Evolutionary conservation across 1,284 basidiomycete genomes (phyloP).

Genomic region (Rhodotorula sp.): DNA sequence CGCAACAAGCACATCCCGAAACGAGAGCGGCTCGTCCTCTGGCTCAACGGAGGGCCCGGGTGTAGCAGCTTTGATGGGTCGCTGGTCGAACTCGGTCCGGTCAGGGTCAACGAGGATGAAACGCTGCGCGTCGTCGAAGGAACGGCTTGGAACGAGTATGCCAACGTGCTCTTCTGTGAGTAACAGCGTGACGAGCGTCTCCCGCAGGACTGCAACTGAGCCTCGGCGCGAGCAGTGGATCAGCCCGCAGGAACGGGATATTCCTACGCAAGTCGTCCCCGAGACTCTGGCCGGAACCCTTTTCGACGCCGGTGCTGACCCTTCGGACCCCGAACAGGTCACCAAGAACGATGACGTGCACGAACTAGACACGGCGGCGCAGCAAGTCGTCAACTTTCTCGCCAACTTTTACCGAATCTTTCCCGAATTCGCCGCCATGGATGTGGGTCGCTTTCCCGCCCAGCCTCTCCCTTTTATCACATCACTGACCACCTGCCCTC

Average conservation of each 20-base stretch:
- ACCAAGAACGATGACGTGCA: constrained; percentile 82
- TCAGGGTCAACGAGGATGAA: constrained; percentile 55
- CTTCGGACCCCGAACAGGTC: constrained; percentile 52
- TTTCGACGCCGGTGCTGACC: background rate
- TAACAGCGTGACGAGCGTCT: constrained; percentile 18
- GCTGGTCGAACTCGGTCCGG: constrained; percentile 96
- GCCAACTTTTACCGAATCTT: constrained; percentile 85
- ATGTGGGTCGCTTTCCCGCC: constrained; percentile 59
- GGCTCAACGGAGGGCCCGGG: constrained; percentile 63
- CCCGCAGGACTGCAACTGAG: no score
- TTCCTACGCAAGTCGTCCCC: constrained; percentile 62
- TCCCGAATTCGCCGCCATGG: constrained; percentile 77
- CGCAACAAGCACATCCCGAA: constrained; percentile 83
- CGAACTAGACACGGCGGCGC: constrained; percentile 70
- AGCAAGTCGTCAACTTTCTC: constrained; percentile 80
- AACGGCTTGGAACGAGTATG: constrained; percentile 93
- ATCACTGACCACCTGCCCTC: background rate
- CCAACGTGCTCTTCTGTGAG: constrained; percentile 87
- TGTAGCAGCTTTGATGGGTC: constrained; percentile 54
- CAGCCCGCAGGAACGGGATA: constrained; percentile 96
- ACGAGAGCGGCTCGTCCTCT: constrained; percentile 61
- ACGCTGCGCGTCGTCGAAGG: constrained; percentile 75
- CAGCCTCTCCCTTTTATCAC: background rate
- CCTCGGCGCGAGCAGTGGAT: constrained; percentile 63
- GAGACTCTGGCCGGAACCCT: no score